Base-by-base conservation (phyloP, 2,329 filamentous ascomycete genomes). In the Dichotomopilus funicola region DNA sequence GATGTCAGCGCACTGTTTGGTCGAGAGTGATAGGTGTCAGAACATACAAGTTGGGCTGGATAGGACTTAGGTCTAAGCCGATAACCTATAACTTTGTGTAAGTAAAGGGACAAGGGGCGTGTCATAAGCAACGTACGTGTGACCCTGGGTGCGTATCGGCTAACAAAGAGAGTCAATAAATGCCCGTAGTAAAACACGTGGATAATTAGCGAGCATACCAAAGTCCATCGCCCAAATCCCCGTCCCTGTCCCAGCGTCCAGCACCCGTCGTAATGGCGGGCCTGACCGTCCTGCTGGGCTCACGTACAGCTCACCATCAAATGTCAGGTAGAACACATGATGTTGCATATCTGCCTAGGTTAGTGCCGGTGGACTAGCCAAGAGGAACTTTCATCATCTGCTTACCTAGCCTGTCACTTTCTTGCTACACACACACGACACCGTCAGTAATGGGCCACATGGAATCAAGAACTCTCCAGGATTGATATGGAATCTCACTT, bases 221-320 rank as follows among this genome's bases (percentile, higher is more conserved):
- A 78, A 74, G 43, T 78, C 73, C 33, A 78, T 72, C 0, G 77
- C 75, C 78, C 78, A 81, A 45, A 63, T 61, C 2, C 62, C 62
- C 1, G 62, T 61, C 8, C 62, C 62, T 1, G 78, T 80, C 1
- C 77, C 78, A 19, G 80, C 65, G 62, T 80, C 78, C 6, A 81
- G 68, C 31, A 75, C 72, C 19, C 71, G 67, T 41, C 68, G 69
- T 1, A 72, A 71, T 6, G 71, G 49, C 13, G 55, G 48, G 3
- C 49, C 54, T n/a, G 57, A 50, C 13, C 42, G 63, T 3, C 69
- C 63, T 6, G 79, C 65, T 2, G 78, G 77, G 6, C 76, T 73
- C n/a, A 75, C 67, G 60, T 72, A 71, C 2, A 80, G 71, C 46
- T 69, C 68, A 44, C 74, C 73, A 42, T 69, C 67, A 41, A 75